phyloP scores from a whole-genome alignment of 179 eudicot species.

The Vitellaria paradoxa region DNA sequence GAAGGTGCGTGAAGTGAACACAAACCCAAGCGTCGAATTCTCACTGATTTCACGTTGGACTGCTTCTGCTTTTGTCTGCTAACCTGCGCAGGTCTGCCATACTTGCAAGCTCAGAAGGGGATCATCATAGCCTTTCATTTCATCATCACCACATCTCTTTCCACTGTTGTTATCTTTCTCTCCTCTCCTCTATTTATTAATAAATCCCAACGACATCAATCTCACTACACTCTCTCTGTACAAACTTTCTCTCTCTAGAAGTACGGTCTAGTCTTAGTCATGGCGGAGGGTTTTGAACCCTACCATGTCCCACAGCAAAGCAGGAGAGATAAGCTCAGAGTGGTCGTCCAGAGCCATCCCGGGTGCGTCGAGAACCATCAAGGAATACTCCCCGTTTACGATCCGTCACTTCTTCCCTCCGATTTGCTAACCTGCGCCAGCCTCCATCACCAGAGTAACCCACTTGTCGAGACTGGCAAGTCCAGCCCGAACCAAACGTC shows the following conservation, averaged over 20 bases:
- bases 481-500: background rate
- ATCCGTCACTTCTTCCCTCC: constrained; percentile 26
- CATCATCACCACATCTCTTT: constrained; percentile 24
- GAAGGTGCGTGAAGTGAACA: background rate
- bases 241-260: constrained; percentile 11
- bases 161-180: background rate
- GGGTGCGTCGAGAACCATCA: constrained; percentile 12
- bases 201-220: background rate
- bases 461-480: background rate
- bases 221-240: background rate
- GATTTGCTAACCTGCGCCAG: constrained; percentile 22
- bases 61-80: constrained; percentile 9
- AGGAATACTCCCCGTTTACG: constrained; percentile 29
- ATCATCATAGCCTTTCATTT: constrained; percentile 34
- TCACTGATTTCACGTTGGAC: constrained; percentile 13
- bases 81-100: constrained; percentile 10
- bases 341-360: constrained; percentile 7
- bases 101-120: constrained; percentile 6
- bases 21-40: background rate
- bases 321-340: constrained; percentile 51
- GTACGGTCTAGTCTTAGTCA: constrained; percentile 11
- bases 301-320: constrained; percentile 60
- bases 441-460: constrained; percentile 3
- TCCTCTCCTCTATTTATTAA: constrained; percentile 1
- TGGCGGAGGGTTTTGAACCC: constrained; percentile 50